These are phyloP conservation scores for Trichoderma sp. DNA, from an alignment of 2,329 filamentous ascomycete genomes.

Conservation along the genomic window DNA sequence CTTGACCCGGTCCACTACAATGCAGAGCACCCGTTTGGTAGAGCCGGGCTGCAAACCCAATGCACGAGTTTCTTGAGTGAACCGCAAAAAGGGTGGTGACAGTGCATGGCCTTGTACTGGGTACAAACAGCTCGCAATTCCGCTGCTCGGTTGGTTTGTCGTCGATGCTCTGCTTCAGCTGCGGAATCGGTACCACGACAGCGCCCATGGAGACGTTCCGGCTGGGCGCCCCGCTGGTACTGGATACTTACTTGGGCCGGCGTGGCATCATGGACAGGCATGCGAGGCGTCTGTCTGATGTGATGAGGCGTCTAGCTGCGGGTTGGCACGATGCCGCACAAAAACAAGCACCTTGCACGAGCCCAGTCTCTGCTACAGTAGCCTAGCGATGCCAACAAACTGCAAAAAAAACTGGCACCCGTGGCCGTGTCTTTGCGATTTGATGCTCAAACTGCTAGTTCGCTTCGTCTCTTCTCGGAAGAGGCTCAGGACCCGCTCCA, in stretches of 20 bases:
- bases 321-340: not conserved
- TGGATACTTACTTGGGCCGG: not conserved
- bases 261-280: not conserved
- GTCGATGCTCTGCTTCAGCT: not conserved
- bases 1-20: not conserved
- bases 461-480: conserved; percentile 7
- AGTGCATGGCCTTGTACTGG: not conserved
- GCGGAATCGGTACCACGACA: not conserved
- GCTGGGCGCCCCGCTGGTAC: not conserved
- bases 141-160: not conserved
- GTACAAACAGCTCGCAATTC: not conserved
- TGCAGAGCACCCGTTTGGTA: conserved; percentile 14
- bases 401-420: not conserved
- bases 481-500: conserved; percentile 28
- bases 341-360: not conserved
- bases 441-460: not conserved
- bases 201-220: not conserved
- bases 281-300: not conserved
- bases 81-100: conserved; percentile 1
- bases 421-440: too few species aligned
- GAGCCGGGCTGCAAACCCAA: not conserved
- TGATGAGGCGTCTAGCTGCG: not conserved
- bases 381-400: too few species aligned
- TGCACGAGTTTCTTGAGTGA: not conserved
- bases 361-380: not conserved